Evolutionary conservation across 2,329 filamentous ascomycete genomes (phyloP).

Genomic region (Alternaria hordeiaustralica): DNA sequence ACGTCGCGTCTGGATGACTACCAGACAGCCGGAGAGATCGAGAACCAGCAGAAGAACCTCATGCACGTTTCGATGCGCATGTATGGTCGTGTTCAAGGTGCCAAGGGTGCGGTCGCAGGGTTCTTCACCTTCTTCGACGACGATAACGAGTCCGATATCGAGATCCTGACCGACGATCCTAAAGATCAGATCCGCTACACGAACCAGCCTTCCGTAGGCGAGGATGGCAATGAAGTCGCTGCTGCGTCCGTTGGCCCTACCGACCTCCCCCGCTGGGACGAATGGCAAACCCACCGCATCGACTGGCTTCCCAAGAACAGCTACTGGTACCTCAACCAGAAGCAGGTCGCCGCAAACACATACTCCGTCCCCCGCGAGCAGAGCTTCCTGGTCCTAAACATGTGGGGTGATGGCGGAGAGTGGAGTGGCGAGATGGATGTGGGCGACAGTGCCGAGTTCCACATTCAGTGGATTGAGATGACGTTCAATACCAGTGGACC

Average conservation of each 20-base stretch:
- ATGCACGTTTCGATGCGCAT: constrained; percentile 58
- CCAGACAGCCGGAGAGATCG: constrained; percentile 58
- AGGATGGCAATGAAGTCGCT: constrained; percentile 53
- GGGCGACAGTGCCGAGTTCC: constrained; percentile 59
- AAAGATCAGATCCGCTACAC: constrained; percentile 59
- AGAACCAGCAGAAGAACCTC: constrained; percentile 53
- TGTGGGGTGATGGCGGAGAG: constrained; percentile 66
- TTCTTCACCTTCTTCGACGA: constrained; percentile 63
- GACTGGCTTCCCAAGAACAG: constrained; percentile 64
- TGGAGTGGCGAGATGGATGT: constrained; percentile 67
- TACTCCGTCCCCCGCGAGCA: constrained; percentile 63
- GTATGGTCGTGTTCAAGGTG: constrained; percentile 54
- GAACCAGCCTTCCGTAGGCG: constrained; percentile 64
- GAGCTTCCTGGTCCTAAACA: constrained; percentile 63
- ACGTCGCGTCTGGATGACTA: constrained; percentile 52
- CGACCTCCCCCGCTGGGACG: constrained; percentile 58
- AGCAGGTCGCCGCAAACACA: constrained; percentile 59
- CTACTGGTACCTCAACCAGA: constrained; percentile 63
- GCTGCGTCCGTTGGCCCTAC: constrained; percentile 58
- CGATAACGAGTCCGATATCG: constrained; percentile 59
- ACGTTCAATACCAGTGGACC: constrained; percentile 56
- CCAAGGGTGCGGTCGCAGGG: constrained; percentile 57
- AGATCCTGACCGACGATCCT: constrained; percentile 59
- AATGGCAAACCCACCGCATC: constrained; percentile 66
- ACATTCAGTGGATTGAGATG: constrained; percentile 69